Base-by-base conservation (phyloP, 23 red algal genomes). In the Gracilaria gracilis region DNA sequence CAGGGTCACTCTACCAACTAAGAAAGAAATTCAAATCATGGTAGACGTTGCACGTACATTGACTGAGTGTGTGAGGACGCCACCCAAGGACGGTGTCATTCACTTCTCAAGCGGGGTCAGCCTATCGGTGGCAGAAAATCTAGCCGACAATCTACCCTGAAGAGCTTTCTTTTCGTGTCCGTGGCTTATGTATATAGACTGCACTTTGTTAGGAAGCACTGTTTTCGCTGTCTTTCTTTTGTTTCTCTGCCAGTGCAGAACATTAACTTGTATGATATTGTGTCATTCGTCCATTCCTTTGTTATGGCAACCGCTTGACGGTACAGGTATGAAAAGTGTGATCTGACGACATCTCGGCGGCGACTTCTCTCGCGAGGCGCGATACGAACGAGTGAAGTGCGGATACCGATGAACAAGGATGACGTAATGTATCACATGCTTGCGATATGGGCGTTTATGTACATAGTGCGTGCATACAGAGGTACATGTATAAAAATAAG, bases 71-170 rank as follows among this genome's bases (percentile, higher is more conserved):
- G 65, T 75, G 57, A 31, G 33, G 32, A 32, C 89, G 48, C 89
- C 89, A 46, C 89, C 89, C 5, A 27, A 31, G 34, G 75, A 84
- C 34, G 89, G 79, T 20, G 69, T 75, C 20, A 53, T 92, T 6
- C 61, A 75, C 54, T 79, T 92, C 20, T 29, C 89, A 1, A 84
- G 48, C 53, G 89, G 89, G 4, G 80, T 78, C 1, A 76, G 65
- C 47, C 24, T 92, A 12, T 84, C 78, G 25, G 33, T 92, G 23
- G 88, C 88, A 6, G 88, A 70, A 24, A 83, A 91, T 75, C 77
- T 91, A 23, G 72, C 67, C n/a, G 72, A 79, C 16, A 79, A 50
- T 25, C 49, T 89, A 19, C 86, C 44, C 27, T 59, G 36, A 29
- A 12, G 1, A 8, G 27, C 14, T 57, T 6, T 6, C 31, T 6